Evolutionary conservation across 2,329 filamentous ascomycete species (phyloP), one percentile per base, ranked within the genome.

Genomic region (Tolypocladium amazonense): DNA sequence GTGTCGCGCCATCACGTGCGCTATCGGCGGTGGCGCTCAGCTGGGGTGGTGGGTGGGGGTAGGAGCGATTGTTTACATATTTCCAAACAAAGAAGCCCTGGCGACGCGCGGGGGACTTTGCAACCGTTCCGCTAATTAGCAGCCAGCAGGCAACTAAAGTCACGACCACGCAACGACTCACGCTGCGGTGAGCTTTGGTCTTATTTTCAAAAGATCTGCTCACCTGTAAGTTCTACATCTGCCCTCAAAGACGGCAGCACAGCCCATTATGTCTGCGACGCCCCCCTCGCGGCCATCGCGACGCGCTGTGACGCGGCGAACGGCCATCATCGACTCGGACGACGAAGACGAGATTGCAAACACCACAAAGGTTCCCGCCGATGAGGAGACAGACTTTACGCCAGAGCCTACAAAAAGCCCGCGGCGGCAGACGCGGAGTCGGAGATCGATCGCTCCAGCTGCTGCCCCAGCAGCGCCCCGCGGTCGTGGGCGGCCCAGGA

Each of bases 241-340:
- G 30, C 30, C 11, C 12, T 20, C 50, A 5, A 37, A 35, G 20
- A 35, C 50, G 6, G 25, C 39, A 35, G 27, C 23, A 45, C 27
- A 18, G 27, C 58, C 53, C 58, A 65, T 56, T 64, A 74, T 74
- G 71, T 71, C 71, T 59, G 65, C 67, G 33, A 58, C 68, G 35
- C 66, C 69, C 45, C 68, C 71, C 54, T 71, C 76, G 58, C 75
- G 75, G 59, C 69, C 73, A 56, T 69, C 73, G 58, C 68, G 75
- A 68, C 74, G 74, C 69, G 72, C 76, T 61, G 78, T 79, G 43
- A 73, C 88, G 58, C 84, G 90, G 69, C 86, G 88, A 67, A 88
- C 86, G 66, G 84, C 88, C 57, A 81, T 95, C 56, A 77, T 92
- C 61, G 91, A 95, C 65, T 91, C 87, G 11, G 90, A 93, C 50